Conservation (phyloP, 1,284 basidiomycete species). For the Trichosporon coremiiforme region DNA sequence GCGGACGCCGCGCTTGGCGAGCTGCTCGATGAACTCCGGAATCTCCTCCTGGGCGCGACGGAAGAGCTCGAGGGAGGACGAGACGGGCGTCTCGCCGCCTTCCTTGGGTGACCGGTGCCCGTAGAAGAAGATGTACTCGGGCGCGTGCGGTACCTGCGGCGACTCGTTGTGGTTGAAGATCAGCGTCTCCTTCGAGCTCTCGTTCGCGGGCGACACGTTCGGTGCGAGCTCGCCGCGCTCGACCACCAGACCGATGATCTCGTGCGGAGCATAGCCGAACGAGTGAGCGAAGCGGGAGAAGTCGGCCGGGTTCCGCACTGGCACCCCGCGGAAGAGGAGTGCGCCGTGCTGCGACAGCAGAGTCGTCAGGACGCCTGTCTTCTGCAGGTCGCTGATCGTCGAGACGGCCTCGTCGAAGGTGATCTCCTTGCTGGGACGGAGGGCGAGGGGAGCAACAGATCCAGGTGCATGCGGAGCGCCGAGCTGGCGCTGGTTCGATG, state of each 20-base stretch:
- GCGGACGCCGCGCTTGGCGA: slow-evolving; percentile 25
- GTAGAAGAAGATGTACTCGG: slow-evolving; percentile 33
- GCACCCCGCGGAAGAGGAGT: slow-evolving; percentile 32
- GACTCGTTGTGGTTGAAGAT: slow-evolving; percentile 35
- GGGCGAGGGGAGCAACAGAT: slow-evolving; percentile 22
- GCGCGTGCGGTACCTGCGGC: slow-evolving; percentile 31
- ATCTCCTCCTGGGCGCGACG: slow-evolving; percentile 27
- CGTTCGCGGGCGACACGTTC: slow-evolving; percentile 35
- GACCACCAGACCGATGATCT: slow-evolving; percentile 32
- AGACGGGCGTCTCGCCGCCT: slow-evolving; percentile 33
- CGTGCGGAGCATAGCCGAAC: slow-evolving; percentile 26
- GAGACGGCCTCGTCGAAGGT: slow-evolving; percentile 23
- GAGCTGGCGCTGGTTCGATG: slow-evolving; percentile 78
- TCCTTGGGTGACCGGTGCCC: slow-evolving; percentile 16
- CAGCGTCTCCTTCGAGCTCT: slow-evolving; percentile 22
- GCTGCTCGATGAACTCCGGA: slow-evolving; percentile 29
- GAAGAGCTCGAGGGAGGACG: slow-evolving; percentile 29
- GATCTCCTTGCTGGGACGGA: slow-evolving; percentile 11
- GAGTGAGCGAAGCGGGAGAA: slow-evolving; percentile 28
- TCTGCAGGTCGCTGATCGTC: slow-evolving; percentile 19
- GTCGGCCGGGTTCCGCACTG: slow-evolving; percentile 13
- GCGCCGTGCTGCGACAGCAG: slow-evolving; percentile 28
- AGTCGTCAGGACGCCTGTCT: slow-evolving; percentile 17
- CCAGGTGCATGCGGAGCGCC: slow-evolving; percentile 58
- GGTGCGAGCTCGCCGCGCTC: slow-evolving; percentile 27